Evolutionary conservation across 495 filamentous ascomycete genomes (phyloP).

Genomic region (Xylaria curta): DNA sequence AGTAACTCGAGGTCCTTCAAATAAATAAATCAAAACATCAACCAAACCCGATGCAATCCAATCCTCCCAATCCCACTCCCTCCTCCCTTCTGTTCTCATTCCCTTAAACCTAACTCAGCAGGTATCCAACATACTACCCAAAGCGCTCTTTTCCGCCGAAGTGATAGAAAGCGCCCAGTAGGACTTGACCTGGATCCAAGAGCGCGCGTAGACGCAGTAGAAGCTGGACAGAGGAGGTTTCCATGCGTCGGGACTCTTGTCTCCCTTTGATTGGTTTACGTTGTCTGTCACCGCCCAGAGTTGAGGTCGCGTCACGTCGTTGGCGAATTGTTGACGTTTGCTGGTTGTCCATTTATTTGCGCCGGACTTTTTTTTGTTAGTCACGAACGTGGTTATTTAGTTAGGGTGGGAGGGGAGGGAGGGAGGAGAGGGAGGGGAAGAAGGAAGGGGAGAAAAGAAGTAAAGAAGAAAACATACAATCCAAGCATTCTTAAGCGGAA

Average conservation of each 20-base stretch:
- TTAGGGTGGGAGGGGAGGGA: no score
- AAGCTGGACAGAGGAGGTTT: constrained; percentile 72
- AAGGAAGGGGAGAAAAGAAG: no score
- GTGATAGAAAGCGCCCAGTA: constrained; percentile 65
- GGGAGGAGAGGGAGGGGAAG: no score
- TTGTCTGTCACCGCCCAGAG: constrained; percentile 76
- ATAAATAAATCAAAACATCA: neutral
- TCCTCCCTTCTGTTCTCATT: no score
- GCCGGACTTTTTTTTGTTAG: constrained; percentile 54
- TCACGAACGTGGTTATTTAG: no score
- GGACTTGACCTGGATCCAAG: constrained; percentile 74
- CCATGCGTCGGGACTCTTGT: constrained; percentile 73
- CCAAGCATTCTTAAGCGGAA: constrained; percentile 78
- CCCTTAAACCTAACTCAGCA: constrained; percentile 50
- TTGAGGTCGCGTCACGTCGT: constrained; percentile 73
- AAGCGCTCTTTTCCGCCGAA: constrained; percentile 64
- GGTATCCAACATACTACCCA: constrained; percentile 67
- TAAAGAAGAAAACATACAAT: constrained; percentile 51
- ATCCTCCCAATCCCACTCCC: neutral
- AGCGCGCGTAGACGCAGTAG: constrained; percentile 75
- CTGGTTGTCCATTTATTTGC: constrained; percentile 65
- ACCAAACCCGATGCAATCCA: neutral
- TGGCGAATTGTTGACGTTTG: constrained; percentile 70
- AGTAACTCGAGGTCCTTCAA: neutral
- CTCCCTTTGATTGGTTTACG: constrained; percentile 73